Evolutionary conservation across 768 basidiomycete genomes (phyloP).

Genomic region (Serendipita sp.): DNA sequence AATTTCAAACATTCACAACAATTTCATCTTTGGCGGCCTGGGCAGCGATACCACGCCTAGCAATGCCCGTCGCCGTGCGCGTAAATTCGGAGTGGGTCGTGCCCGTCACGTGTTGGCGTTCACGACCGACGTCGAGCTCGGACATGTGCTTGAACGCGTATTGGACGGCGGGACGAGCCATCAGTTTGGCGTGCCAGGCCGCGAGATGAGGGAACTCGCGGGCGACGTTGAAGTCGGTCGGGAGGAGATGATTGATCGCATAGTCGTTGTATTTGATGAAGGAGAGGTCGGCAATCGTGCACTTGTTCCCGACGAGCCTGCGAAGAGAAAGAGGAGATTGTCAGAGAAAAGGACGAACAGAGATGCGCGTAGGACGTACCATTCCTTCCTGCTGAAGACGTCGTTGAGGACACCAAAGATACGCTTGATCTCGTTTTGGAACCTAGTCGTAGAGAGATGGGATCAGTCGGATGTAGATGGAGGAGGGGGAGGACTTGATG

Average conservation of each 20-base stretch:
- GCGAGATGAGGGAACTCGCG: slow-evolving; percentile 6
- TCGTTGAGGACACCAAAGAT: slow-evolving; percentile 13
- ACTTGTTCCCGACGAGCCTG: slow-evolving; percentile 7
- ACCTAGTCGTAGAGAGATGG: background rate
- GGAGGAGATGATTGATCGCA: slow-evolving; percentile 1
- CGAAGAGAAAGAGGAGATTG: too few relatives aligned
- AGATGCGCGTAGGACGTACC: background rate
- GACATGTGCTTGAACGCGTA: slow-evolving; percentile 1
- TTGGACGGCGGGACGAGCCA: slow-evolving; percentile 3
- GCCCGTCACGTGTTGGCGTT: background rate
- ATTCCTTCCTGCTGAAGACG: slow-evolving; percentile 10
- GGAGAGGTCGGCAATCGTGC: slow-evolving; percentile 8
- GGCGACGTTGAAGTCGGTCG: slow-evolving; percentile 6
- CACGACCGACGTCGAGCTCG: background rate
- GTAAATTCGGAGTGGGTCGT: background rate
- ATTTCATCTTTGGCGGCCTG: slow-evolving; percentile 2
- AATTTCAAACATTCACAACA: background rate
- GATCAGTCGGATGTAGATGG: background rate
- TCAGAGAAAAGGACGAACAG: background rate
- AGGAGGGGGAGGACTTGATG: too few relatives aligned
- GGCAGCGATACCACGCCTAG: slow-evolving; percentile 3
- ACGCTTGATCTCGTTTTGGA: slow-evolving; percentile 12
- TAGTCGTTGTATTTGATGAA: slow-evolving; percentile 10
- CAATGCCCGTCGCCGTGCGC: background rate
- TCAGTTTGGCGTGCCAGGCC: background rate